phyloP scores from a whole-genome alignment of 352 stramenopile genomes.

The Halophytophthora polymorphica region DNA sequence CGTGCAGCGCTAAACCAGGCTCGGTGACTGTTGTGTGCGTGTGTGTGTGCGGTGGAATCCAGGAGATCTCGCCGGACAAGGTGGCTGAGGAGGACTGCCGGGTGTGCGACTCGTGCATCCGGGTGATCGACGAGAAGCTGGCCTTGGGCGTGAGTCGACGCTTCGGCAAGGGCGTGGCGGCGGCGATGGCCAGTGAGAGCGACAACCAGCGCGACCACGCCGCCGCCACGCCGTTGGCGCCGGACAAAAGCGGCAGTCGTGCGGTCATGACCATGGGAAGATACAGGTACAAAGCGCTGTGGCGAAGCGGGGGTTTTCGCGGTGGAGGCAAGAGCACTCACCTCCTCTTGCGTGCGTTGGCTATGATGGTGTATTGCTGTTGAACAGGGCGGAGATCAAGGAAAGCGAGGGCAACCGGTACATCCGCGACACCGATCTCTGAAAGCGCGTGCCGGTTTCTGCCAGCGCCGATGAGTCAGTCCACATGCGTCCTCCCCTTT shows the following conservation, averaged over 20 bases:
- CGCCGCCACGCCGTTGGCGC: constrained; percentile 24
- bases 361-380: background rate
- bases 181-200: constrained; percentile 18
- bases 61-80: constrained; percentile 68
- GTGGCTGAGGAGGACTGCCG: constrained; percentile 64
- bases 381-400: constrained; percentile 79
- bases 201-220: constrained; percentile 36
- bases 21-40: too few species aligned
- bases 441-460: constrained; percentile 2
- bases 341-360: background rate
- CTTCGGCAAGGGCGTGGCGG: constrained; percentile 46
- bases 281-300: constrained; percentile 56
- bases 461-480: background rate
- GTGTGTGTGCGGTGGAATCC: background rate
- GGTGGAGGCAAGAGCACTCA: background rate
- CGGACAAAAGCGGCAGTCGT: constrained; percentile 56
- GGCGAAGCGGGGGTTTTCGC: background rate
- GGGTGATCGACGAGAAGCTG: constrained; percentile 83
- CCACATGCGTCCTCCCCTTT: constrained; percentile 1
- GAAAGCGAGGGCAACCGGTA: constrained; percentile 87
- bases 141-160: constrained; percentile 69
- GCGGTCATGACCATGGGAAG: constrained; percentile 76
- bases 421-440: constrained; percentile 85
- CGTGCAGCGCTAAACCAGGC: background rate
- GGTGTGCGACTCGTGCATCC: constrained; percentile 81